Evolutionary conservation across 2,329 filamentous ascomycete species (phyloP).

Genomic region (Cercospora brassicicola): DNA sequence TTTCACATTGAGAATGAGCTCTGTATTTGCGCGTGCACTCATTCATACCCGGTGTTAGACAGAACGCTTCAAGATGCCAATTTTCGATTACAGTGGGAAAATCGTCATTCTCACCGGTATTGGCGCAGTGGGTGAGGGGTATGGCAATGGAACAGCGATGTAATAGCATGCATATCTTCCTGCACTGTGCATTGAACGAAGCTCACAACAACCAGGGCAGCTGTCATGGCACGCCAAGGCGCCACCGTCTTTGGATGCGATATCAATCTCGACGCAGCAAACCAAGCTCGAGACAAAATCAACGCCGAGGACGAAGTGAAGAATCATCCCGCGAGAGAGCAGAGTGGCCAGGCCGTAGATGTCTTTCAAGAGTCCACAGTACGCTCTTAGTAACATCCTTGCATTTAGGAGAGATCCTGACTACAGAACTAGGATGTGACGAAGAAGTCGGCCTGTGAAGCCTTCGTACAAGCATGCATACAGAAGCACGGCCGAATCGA

Average conservation of each 20-base stretch:
- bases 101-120: conserved; percentile 51
- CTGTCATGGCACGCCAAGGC: conserved; percentile 51
- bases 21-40: not conserved
- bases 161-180: not conserved
- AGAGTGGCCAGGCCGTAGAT: conserved; percentile 21
- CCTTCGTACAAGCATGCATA: conserved; percentile 55
- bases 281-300: conserved; percentile 30
- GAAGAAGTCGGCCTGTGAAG: conserved; percentile 53
- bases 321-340: conserved; percentile 21
- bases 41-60: not conserved
- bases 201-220: conserved; percentile 25
- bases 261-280: conserved; percentile 39
- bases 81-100: conserved; percentile 47
- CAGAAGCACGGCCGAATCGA: conserved; percentile 58
- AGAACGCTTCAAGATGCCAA: conserved; percentile 21
- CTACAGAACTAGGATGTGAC: conserved; percentile 51
- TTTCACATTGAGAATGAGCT: not conserved
- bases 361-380: conserved; percentile 30
- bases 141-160: conserved; percentile 48
- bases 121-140: conserved; percentile 49
- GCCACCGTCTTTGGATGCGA: conserved; percentile 56
- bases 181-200: not conserved
- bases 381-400: not conserved
- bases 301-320: conserved; percentile 28
- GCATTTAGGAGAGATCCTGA: not conserved